Evolutionary conservation across 139 green algal genomes (phyloP).

Genomic region (Marvania coccoides): DNA sequence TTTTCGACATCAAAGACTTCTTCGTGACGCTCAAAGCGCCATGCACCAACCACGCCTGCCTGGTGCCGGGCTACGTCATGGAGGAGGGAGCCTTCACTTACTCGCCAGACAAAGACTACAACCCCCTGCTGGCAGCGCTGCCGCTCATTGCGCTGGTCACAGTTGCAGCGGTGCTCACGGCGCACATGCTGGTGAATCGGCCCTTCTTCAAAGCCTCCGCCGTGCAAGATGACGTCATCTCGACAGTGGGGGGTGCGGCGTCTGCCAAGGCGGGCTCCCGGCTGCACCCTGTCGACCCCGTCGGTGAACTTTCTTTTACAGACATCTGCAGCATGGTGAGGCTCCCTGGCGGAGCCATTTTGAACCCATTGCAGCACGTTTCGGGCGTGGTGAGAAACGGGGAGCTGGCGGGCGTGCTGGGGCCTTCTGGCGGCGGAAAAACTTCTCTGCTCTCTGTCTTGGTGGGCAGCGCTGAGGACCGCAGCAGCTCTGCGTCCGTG

Average conservation of each 20-base stretch:
- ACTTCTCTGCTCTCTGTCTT: constrained; percentile 63
- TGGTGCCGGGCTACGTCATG: constrained; percentile 10
- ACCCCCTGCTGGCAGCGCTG: constrained; percentile 35
- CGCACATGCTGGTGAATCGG: background rate
- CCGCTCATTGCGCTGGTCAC: constrained; percentile 32
- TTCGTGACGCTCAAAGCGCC: constrained; percentile 23
- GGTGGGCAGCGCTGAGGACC: constrained; percentile 2
- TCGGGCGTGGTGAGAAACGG: constrained; percentile 4
- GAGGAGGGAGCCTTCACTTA: background rate
- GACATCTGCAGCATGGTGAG: background rate
- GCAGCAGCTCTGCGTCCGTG: background rate
- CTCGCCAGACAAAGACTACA: constrained; percentile 7
- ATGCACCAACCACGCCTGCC: constrained; percentile 22
- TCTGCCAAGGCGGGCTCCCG: background rate
- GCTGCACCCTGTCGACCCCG: background rate
- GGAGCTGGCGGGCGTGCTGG: constrained; percentile 31
- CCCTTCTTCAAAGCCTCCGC: background rate
- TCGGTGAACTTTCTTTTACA: background rate
- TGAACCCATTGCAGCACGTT: constrained; percentile 4
- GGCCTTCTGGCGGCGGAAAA: constrained; percentile 51
- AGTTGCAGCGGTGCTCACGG: constrained; percentile 12
- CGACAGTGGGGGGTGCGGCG: background rate
- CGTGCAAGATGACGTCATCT: background rate
- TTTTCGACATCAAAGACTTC: constrained; percentile 35
- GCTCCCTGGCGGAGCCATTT: background rate